Base-by-base conservation (phyloP, 768 basidiomycete species). In the Xanthoconium purpureum region DNA sequence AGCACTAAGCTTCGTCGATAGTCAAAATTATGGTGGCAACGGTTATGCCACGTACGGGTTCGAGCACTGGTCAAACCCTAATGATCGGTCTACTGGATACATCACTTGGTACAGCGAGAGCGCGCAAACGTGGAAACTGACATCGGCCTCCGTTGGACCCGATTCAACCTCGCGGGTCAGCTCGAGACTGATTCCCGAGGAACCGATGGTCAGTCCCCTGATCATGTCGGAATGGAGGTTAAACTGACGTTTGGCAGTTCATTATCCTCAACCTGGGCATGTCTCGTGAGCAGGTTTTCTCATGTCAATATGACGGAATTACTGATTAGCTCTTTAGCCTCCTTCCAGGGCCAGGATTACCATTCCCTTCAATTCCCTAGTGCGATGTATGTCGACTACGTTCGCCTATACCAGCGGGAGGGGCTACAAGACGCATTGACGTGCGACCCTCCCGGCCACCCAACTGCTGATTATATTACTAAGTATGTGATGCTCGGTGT, bases 221-320 rank as follows among this genome's bases (percentile, higher is more conserved):
- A 56, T 37, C 13, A 28, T 45, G 30, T 13, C 37, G 17, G 28
- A 54, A 36, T 43, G 47, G 14, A 9, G 10, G 15, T 56, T 28
- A 28, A 9, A 48, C 58, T 63, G 38, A 61, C 45, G 54, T 56
- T 63, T 53, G 44, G 44, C 36, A 91, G 91, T 89, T 86, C 67
- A 76, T 94, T 52, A 84, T 98, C 62, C 61, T 98, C 68, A 98
- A 94, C 71, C 73, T 94, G 52, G 92, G 91, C 56, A 82, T 94
- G 75, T 81, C 91, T 30, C 80, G 78, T 79, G 58, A 72, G 78
- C 71, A 37, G 36, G 15, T 45, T 17, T 17, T 30, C 44, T 39
- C 15, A 13, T 42, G 9, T 15, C 5, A 40, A 20, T 12, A 15
- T 3, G 32, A 29, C n/a, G 7, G 24, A 38, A 10, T 58, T 52